Evolutionary conservation across 225 moss, liverwort and hornwort species (phyloP).

Genomic region (Pseudoscleropodium purum): DNA sequence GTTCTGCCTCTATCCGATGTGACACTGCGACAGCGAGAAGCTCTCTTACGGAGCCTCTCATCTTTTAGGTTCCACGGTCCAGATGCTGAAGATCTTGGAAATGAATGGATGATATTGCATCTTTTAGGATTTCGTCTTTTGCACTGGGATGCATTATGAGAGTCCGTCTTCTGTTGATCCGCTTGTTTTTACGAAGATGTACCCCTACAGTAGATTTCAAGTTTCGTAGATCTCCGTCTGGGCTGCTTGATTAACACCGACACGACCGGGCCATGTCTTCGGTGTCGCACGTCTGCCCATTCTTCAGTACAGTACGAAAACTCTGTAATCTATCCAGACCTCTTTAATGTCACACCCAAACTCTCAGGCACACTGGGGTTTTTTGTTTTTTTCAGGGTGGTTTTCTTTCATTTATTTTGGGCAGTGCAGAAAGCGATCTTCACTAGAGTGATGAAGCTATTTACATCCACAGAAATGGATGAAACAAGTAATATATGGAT

Average conservation of each 20-base stretch:
- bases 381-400: no score
- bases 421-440: no score
- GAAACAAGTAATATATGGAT: no score
- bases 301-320: no score
- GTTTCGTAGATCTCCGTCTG: not conserved
- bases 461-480: no score
- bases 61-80: not conserved
- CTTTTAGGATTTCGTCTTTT: not conserved
- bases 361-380: no score
- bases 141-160: not conserved
- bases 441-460: no score
- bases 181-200: not conserved
- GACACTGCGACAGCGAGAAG: not conserved
- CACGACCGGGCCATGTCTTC: not conserved
- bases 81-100: not conserved
- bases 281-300: not conserved
- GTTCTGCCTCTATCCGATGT: not conserved
- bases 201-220: rapidly evolving
- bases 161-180: not conserved
- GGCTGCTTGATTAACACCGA: not conserved
- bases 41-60: not conserved
- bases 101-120: not conserved
- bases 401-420: no score
- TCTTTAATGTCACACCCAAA: not conserved
- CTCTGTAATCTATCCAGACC: not conserved